Base-by-base conservation (phyloP, 1,284 basidiomycete genomes). In the Exobasidium cylindrosporum region DNA sequence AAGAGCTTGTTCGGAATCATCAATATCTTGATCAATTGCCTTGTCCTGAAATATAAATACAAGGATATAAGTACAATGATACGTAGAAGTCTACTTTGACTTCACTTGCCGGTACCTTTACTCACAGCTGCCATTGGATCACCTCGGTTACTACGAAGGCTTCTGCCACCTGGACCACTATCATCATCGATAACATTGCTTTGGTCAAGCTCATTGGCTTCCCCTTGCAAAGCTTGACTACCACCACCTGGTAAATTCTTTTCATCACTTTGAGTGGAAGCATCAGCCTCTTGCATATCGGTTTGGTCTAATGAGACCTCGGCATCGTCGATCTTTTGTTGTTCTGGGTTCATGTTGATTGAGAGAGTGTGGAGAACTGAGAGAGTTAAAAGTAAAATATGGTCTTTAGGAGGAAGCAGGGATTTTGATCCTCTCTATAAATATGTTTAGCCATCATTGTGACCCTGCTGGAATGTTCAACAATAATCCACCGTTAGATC, bases 61-160 rank as follows among this genome's bases (percentile, higher is more conserved):
- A 4, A 7, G 3, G 26, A 50, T 45, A 45, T 45, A 4, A 45
- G 10, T 45, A 4, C 43, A 45, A 45, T 45, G 4, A 45, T 4
- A 14, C 17, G 3, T 45, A 14, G 23, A 45, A 43, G 10, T n/a
- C 10, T 43, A n/a, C n/a, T n/a, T n/a, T n/a, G n/a, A n/a, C n/a
- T n/a, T n/a, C n/a, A n/a, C n/a, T n/a, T n/a, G n/a, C n/a, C n/a
- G n/a, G n/a, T n/a, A n/a, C n/a, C n/a, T n/a, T 30, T n/a, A 55
- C 53, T 55, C 53, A 55, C 53, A 24, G 53, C 53, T n/a, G 53
- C 53, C 5, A 31, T 55, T n/a, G 53, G 53, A 3, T 55, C 53
- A 32, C 53, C 4, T 14, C 4, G 53, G 17, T 14, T 54, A 40
- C 10, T 6, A 11, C 52, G 28, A 7, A 54, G 10, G 28, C 52